Conservation (phyloP, 2,329 filamentous ascomycete species). For the Penicillium sp. region DNA sequence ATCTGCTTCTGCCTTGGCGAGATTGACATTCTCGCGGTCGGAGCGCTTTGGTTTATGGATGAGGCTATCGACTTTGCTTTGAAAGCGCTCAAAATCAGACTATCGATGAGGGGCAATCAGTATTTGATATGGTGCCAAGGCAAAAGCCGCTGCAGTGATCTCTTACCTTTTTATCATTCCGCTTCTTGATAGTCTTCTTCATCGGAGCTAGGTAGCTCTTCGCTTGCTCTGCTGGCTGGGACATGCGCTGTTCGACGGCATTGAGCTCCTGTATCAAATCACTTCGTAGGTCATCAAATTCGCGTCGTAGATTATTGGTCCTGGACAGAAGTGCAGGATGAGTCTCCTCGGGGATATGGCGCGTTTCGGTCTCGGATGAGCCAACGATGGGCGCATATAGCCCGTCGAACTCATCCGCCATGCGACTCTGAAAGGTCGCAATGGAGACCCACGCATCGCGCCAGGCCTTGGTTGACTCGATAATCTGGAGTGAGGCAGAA, state of each 20-base stretch:
- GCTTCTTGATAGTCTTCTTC: conserved; percentile 81
- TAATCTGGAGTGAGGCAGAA: conserved; percentile 56
- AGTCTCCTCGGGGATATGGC: conserved; percentile 60
- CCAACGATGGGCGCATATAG: conserved; percentile 77
- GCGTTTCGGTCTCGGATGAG: conserved; percentile 59
- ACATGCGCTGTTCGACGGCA: conserved; percentile 69
- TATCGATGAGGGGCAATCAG: conserved; percentile 27
- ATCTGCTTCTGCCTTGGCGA: conserved; percentile 72
- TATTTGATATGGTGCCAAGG: not conserved
- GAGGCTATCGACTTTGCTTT: conserved; percentile 68
- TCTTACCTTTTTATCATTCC: conserved; percentile 71
- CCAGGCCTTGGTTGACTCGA: conserved; percentile 74
- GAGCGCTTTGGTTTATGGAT: conserved; percentile 70
- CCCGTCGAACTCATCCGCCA: conserved; percentile 67
- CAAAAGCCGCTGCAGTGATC: not conserved
- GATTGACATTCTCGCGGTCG: conserved; percentile 70
- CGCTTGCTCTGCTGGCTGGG: conserved; percentile 69
- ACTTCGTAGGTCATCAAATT: conserved; percentile 69
- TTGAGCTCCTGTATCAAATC: conserved; percentile 72
- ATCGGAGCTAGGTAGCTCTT: conserved; percentile 69
- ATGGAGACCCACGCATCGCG: conserved; percentile 76
- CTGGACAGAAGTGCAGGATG: conserved; percentile 64
- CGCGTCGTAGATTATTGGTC: conserved; percentile 64
- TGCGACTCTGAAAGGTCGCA: conserved; percentile 66
- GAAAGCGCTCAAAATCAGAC: conserved; percentile 78